phyloP scores from a whole-genome alignment of 2,329 filamentous ascomycete species.

The Blastomyces silverae region DNA sequence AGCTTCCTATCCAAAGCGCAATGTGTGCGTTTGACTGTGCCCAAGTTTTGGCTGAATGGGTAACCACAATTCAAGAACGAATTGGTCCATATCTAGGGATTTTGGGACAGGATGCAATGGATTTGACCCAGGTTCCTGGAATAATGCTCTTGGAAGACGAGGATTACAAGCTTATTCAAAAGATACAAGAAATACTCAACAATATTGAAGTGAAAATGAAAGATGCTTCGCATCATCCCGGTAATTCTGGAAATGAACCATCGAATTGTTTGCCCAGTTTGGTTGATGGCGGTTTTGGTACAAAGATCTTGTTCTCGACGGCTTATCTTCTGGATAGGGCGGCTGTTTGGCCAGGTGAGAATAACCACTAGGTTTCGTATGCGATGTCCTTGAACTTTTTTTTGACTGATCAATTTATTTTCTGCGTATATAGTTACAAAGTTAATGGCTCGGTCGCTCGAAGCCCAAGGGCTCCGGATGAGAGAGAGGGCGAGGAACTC shows the following conservation, averaged over 20 bases:
- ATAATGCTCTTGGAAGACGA: slow-evolving; percentile 90
- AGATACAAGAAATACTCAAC: slow-evolving; percentile 70
- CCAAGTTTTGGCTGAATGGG: slow-evolving; percentile 90
- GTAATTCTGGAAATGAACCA: slow-evolving; percentile 30
- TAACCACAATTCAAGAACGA: slow-evolving; percentile 84
- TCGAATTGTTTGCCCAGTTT: slow-evolving; percentile 51
- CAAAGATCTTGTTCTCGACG: slow-evolving; percentile 75
- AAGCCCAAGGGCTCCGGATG: slow-evolving; percentile 58
- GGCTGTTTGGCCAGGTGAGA: slow-evolving; percentile 84
- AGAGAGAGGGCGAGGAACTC: slow-evolving; percentile 49
- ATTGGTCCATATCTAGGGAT: slow-evolving; percentile 86
- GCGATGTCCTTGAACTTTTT: background rate
- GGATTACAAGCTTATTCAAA: slow-evolving; percentile 75
- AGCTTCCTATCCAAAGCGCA: slow-evolving; percentile 81
- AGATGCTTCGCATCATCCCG: slow-evolving; percentile 43
- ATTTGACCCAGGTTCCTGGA: slow-evolving; percentile 70
- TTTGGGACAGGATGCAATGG: slow-evolving; percentile 73
- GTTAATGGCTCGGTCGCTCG: slow-evolving; percentile 59
- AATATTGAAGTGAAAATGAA: slow-evolving; percentile 75
- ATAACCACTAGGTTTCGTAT: slow-evolving; percentile 3
- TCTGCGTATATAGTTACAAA: slow-evolving; percentile 50
- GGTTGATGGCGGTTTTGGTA: slow-evolving; percentile 67
- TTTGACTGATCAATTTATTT: background rate
- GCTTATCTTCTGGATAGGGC: slow-evolving; percentile 83
- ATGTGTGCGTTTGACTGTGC: slow-evolving; percentile 92